phyloP scores from a whole-genome alignment of 139 green algal genomes.

The Bryopsis sp. region DNA sequence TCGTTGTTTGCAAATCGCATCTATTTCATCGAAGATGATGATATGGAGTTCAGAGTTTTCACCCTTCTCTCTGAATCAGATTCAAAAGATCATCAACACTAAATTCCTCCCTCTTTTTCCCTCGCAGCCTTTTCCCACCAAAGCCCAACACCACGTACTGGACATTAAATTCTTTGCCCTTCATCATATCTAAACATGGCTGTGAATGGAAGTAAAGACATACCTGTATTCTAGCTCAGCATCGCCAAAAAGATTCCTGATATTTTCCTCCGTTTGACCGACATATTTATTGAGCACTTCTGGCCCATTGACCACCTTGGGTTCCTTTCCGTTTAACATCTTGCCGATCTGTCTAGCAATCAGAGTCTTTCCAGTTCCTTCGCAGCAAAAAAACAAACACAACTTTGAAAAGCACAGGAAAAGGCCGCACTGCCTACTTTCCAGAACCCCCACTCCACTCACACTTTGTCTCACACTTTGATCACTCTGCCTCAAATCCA shows the following conservation, averaged over 20 bases:
- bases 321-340: constrained; percentile 97
- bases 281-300: constrained; percentile 80
- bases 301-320: constrained; percentile 81
- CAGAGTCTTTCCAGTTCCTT: constrained; percentile 97
- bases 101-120: background rate
- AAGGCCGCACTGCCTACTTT: no score
- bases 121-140: no score
- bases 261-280: constrained; percentile 92
- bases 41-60: constrained; percentile 90
- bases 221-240: constrained; percentile 80
- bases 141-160: no score
- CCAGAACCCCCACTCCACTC: no score
- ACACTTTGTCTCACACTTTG: no score
- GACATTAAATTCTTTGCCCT: no score
- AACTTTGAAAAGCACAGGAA: no score
- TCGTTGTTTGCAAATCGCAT: constrained; percentile 94
- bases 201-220: no score
- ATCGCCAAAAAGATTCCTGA: constrained; percentile 92
- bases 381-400: no score
- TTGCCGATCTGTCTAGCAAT: constrained; percentile 98
- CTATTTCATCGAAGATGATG: constrained; percentile 99
- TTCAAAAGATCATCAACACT: constrained; percentile 9
- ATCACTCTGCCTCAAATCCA: no score
- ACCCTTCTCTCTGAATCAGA: constrained; percentile 30
- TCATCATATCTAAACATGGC: no score